Conservation (phyloP, 108 stramenopile species). For the Cylindrotheca closterium region DNA sequence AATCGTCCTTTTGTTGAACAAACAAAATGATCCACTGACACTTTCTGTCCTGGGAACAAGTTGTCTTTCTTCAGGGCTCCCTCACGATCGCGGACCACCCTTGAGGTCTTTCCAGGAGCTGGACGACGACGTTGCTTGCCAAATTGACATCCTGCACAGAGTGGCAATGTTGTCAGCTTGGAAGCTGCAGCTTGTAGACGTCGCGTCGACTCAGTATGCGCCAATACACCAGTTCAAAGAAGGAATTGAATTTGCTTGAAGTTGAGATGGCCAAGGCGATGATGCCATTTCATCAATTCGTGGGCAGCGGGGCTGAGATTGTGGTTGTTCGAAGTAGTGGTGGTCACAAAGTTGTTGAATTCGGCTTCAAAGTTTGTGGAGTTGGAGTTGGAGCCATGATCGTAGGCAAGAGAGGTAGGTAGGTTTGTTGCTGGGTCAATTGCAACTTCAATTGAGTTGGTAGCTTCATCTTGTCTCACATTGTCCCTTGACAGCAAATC, state of each 20-base stretch:
- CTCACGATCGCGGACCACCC: no score
- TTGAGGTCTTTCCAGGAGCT: not conserved
- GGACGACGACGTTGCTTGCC: slow-evolving; percentile 20
- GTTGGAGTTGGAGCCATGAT: slow-evolving; percentile 7
- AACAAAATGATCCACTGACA: slow-evolving; percentile 34
- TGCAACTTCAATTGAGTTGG: slow-evolving; percentile 1
- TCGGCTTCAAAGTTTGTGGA: no score
- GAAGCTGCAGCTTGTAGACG: slow-evolving; percentile 5
- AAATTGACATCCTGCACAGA: slow-evolving; percentile 21
- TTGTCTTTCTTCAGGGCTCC: slow-evolving; percentile 3
- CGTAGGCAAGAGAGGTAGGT: slow-evolving; percentile 10
- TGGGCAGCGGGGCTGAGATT: slow-evolving; percentile 32
- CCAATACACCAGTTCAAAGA: slow-evolving; percentile 6
- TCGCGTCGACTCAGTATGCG: slow-evolving; percentile 1
- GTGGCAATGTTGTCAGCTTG: not conserved
- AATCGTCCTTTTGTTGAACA: no score
- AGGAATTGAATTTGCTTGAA: no score
- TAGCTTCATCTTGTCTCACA: not conserved
- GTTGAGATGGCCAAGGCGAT: no score
- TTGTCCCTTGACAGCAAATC: not conserved
- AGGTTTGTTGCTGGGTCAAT: slow-evolving; percentile 3
- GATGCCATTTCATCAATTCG: slow-evolving; percentile 24
- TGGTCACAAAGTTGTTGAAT: not conserved
- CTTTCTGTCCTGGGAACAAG: no score
- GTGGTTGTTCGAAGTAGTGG: slow-evolving; percentile 19